These are phyloP conservation scores for Bipolaris cookei DNA, from an alignment of 2,329 filamentous ascomycete species.

Conservation along the genomic window DNA sequence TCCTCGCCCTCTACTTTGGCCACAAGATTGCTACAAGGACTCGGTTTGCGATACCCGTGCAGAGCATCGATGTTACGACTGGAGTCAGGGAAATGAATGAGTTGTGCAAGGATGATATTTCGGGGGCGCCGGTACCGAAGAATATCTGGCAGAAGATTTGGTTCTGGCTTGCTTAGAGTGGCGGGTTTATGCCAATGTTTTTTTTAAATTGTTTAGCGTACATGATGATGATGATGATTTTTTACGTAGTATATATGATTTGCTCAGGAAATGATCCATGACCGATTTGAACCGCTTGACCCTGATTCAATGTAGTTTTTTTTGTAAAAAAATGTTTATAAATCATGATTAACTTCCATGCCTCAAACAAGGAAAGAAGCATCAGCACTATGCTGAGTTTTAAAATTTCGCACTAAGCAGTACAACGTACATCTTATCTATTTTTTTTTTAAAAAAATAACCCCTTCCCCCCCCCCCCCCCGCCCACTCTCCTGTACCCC, in stretches of 20 bases:
- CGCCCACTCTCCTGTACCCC: no score
- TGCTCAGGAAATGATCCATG: background rate
- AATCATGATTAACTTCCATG: no score
- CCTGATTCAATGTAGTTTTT: background rate
- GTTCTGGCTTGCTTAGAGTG: constrained; percentile 46
- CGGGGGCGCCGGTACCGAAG: constrained; percentile 42
- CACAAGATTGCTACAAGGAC: constrained; percentile 45
- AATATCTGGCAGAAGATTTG: constrained; percentile 43
- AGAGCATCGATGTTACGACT: constrained; percentile 43
- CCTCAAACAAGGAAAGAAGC: no score
- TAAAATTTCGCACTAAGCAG: no score
- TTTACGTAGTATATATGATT: background rate
- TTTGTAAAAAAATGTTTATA: no score
- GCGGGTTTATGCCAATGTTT: background rate
- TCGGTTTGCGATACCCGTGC: constrained; percentile 33
- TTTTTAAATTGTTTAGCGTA: background rate
- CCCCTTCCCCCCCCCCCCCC: no score
- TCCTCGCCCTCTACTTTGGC: constrained; percentile 43
- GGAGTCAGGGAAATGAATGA: constrained; percentile 48
- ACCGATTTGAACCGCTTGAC: no score
- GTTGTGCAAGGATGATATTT: constrained; percentile 40
- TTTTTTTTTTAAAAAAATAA: no score
- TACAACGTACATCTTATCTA: no score
- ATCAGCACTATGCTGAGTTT: no score
- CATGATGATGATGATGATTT: background rate